A percentile compares a stretch with the other conserved stretches of the same genome.
Evolutionary conservation across 1,284 basidiomycete genomes (phyloP).

Genomic region (Trichosporon coremiiforme): DNA sequence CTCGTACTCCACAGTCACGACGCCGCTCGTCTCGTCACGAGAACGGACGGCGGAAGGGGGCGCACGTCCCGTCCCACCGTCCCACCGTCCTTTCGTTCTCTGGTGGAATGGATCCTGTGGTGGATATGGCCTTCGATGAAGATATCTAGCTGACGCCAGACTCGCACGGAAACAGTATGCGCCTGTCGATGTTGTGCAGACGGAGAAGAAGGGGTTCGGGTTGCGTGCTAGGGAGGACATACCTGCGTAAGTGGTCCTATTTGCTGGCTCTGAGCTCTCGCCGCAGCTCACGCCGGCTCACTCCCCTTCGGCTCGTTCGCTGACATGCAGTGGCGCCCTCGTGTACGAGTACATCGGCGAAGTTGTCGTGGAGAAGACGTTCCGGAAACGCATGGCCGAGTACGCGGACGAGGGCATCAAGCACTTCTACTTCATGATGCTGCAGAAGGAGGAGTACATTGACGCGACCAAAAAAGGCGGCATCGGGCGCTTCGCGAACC

Average conservation of each 20-base stretch:
- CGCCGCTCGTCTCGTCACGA: too few species aligned
- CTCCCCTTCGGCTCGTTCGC: too few species aligned
- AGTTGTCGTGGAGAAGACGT: conserved; percentile 82
- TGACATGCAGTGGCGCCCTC: conserved; percentile 71
- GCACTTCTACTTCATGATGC: conserved; percentile 99
- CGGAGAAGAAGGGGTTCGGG: conserved; percentile 94
- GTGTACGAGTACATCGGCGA: conserved; percentile 99
- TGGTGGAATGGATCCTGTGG: too few species aligned
- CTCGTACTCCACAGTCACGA: too few species aligned
- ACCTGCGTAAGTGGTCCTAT: conserved; percentile 68
- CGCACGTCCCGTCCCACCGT: not conserved
- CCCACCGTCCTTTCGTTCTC: not conserved
- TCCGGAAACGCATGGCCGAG: conserved; percentile 89
- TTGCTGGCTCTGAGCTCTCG: too few species aligned
- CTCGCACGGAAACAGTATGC: conserved; percentile 87
- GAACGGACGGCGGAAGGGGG: not conserved
- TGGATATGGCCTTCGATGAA: not conserved
- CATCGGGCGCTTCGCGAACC: conserved; percentile 95
- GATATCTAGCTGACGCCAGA: conserved; percentile 59
- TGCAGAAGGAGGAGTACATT: conserved; percentile 98
- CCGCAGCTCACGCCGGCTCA: too few species aligned
- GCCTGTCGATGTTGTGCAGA: conserved; percentile 84
- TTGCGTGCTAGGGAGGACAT: conserved; percentile 75
- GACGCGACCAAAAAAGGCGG: conserved; percentile 98
- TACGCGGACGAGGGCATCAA: conserved; percentile 91